Conservation (phyloP, 2,329 filamentous ascomycete species). For the Teratosphaeriaceae sp. region DNA sequence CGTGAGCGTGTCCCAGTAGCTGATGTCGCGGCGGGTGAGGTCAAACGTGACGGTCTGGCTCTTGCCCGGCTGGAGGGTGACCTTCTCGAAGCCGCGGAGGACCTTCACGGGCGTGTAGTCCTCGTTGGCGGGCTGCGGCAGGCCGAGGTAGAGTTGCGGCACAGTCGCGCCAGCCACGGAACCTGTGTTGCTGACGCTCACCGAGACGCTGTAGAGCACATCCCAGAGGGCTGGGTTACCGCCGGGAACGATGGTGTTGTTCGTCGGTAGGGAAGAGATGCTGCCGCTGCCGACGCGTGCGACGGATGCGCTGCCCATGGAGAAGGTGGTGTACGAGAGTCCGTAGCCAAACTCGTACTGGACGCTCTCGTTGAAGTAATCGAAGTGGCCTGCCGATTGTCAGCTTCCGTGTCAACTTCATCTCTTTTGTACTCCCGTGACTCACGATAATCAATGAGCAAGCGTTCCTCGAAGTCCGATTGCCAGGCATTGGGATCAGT, state of each 20-base stretch:
- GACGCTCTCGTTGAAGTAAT: conserved; percentile 31
- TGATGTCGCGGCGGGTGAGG: conserved; percentile 9
- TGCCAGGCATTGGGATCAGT: conserved; percentile 30
- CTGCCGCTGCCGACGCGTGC: conserved; percentile 2
- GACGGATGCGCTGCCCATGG: conserved; percentile 12
- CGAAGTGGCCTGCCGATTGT: conserved; percentile 35
- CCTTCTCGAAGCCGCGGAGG: conserved; percentile 23
- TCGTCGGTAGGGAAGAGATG: conserved; percentile 14
- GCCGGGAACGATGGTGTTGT: conserved; percentile 16
- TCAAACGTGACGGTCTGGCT: conserved; percentile 8
- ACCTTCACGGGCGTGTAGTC: conserved; percentile 22
- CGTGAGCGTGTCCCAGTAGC: conserved; percentile 25
- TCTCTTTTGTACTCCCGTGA: too few relatives aligned
- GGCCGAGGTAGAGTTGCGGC: conserved; percentile 45
- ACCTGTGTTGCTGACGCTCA: conserved; percentile 59
- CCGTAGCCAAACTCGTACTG: conserved; percentile 27
- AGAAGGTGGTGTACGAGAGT: conserved; percentile 26
- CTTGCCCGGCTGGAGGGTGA: conserved; percentile 5
- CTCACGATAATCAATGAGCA: conserved; percentile 47
- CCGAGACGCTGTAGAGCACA: conserved; percentile 48
- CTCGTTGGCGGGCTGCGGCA: conserved; percentile 36
- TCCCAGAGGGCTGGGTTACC: conserved; percentile 57
- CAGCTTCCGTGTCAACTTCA: too few relatives aligned
- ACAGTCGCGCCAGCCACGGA: conserved; percentile 45
- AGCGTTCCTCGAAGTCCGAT: conserved; percentile 45